Evolutionary conservation across 176 grass and related monocot species (phyloP).

Genomic region (Raddia guianensis): DNA sequence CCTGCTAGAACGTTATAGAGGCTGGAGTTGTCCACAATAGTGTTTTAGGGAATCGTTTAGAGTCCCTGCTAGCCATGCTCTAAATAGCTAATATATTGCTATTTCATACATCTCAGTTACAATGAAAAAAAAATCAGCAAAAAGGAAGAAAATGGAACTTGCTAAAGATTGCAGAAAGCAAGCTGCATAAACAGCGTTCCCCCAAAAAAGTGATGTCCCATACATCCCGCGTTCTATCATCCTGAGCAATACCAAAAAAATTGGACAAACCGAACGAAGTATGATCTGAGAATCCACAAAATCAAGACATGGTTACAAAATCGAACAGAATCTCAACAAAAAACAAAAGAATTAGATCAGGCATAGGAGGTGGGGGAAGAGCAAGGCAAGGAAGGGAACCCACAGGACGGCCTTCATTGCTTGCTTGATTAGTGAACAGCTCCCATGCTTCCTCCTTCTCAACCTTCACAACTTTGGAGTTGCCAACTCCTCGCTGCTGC

Average conservation of each 20-base stretch:
- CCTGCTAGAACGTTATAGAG: too few relatives aligned
- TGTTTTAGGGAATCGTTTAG: too few relatives aligned
- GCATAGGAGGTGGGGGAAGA: background rate
- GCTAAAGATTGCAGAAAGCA: background rate
- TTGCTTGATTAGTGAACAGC: conserved; percentile 67
- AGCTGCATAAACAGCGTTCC: background rate
- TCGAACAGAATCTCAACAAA: background rate
- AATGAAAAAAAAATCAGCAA: background rate
- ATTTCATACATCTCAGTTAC: background rate
- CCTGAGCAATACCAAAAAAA: background rate
- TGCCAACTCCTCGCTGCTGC: conserved; percentile 45
- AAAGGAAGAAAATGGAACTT: conserved; percentile 15
- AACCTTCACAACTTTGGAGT: conserved; percentile 75
- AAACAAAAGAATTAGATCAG: background rate
- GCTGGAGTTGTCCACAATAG: too few relatives aligned
- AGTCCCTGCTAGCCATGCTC: too few relatives aligned
- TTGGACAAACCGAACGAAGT: background rate
- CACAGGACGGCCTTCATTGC: conserved; percentile 66
- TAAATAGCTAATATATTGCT: background rate
- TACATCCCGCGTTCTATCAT: background rate
- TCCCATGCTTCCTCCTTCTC: conserved; percentile 75
- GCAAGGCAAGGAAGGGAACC: conserved; percentile 34
- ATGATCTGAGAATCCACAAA: background rate
- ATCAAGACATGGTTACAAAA: background rate
- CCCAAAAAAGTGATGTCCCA: background rate